Evolutionary conservation across 2,329 filamentous ascomycete species (phyloP).

Genomic region (Aspergillus viridinutans): DNA sequence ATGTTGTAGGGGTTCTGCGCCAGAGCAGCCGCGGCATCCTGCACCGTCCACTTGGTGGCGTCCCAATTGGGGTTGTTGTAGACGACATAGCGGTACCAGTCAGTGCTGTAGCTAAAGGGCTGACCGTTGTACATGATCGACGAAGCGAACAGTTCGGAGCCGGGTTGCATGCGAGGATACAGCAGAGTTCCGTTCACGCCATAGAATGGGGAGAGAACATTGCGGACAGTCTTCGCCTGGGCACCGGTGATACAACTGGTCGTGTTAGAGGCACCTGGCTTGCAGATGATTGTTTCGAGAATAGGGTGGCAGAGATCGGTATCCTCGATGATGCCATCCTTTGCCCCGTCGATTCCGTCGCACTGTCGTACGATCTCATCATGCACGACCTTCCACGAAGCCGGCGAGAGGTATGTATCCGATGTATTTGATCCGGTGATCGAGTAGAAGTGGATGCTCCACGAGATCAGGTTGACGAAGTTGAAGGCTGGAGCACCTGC

Average conservation of each 20-base stretch:
- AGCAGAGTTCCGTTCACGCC: constrained; percentile 27
- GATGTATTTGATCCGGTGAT: constrained; percentile 36
- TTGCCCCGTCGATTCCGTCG: constrained; percentile 28
- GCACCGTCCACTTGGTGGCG: constrained; percentile 33
- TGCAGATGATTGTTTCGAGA: constrained; percentile 31
- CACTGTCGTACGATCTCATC: constrained; percentile 35
- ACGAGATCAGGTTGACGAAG: constrained; percentile 42
- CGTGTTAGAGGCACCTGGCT: constrained; percentile 10
- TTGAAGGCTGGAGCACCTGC: constrained; percentile 43
- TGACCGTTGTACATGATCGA: constrained; percentile 33
- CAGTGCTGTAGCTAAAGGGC: constrained; percentile 35
- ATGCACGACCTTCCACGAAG: constrained; percentile 30
- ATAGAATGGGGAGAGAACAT: constrained; percentile 31
- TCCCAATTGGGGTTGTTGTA: constrained; percentile 40
- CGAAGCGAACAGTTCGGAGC: constrained; percentile 23
- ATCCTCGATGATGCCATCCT: constrained; percentile 37
- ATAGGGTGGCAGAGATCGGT: constrained; percentile 32
- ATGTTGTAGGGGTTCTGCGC: constrained; percentile 46
- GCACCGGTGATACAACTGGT: constrained; percentile 26
- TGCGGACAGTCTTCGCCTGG: constrained; percentile 27
- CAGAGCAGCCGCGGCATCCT: constrained; percentile 35
- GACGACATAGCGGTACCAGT: constrained; percentile 45
- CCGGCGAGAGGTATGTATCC: constrained; percentile 25
- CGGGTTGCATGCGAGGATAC: constrained; percentile 35
- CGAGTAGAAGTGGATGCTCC: constrained; percentile 41